These are phyloP conservation scores for Rhododendron mucronatum DNA, from an alignment of 148 eudicot species.

Conservation along the genomic window DNA sequence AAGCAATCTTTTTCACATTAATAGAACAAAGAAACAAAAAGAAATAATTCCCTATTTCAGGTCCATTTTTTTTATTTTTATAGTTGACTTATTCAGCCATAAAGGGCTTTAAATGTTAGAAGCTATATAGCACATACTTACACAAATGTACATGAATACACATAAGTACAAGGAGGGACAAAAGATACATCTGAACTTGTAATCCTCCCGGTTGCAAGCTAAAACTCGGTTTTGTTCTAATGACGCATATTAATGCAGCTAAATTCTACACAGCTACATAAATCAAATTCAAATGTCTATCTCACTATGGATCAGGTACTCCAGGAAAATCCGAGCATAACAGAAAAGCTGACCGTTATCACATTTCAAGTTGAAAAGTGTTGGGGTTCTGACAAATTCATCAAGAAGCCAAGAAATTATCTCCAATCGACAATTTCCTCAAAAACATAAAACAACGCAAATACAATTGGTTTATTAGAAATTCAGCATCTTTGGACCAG, in stretches of 20 bases:
- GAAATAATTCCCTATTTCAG: background rate
- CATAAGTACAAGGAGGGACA: background rate
- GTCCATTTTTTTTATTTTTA: background rate
- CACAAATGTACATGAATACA: background rate
- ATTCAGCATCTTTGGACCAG: background rate
- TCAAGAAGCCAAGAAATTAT: background rate
- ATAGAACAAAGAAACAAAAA: background rate
- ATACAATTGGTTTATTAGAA: background rate
- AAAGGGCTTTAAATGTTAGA: background rate
- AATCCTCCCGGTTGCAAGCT: background rate
- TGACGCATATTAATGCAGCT: background rate
- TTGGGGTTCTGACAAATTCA: background rate
- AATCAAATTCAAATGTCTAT: background rate
- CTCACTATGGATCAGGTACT: background rate
- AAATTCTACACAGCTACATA: background rate
- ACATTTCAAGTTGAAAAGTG: background rate
- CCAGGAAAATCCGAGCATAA: background rate
- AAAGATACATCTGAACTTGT: background rate
- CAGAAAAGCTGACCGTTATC: background rate
- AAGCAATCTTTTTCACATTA: background rate
- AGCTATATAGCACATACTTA: background rate
- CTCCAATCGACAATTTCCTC: background rate
- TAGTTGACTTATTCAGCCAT: background rate
- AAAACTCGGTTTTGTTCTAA: background rate
- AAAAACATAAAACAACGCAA: background rate